Base-by-base conservation (phyloP, 768 basidiomycete species). In the Mycena rebaudengoi region DNA sequence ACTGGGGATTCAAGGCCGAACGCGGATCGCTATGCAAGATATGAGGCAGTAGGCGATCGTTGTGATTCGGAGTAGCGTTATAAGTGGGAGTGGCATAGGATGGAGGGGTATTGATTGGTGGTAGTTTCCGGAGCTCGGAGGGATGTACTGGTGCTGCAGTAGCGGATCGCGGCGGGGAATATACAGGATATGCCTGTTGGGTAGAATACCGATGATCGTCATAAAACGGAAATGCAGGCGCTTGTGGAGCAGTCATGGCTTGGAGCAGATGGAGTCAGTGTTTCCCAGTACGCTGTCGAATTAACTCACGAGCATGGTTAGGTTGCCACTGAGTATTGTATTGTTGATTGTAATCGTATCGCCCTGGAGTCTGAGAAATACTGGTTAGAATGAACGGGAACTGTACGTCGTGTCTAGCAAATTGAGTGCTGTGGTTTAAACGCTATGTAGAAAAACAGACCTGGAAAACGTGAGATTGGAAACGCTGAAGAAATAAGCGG, bases 401-500 rank as follows among this genome's bases (percentile, higher is more conserved):
- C 89, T 90, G 78, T 79, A 82, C 75, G 80, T 73, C 68, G 77
- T 70, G 82, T 76, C 80, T 78, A 79, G 75, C 76, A 80, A 78
- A 80, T 87, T 88, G 85, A 88, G 86, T 80, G 79, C 81, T 81
- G 83, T 74, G 76, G 74, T 73, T 69, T 71, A 73, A 77, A 84
- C 77, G 84, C 80, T 78, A 83, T 73, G 82, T 79, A 74, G 83
- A 80, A 79, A 79, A 84, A 91, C 91, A 86, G 88, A 92, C 91
- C 91, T 92, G 91, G 86, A 90, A 89, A 90, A 88, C 84, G 90
- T 90, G 88, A 91, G 88, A 87, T 88, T 90, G 90, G 90, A 89
- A 91, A 90, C 73, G 87, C 86, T 80, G 88, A 84, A 87, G 87
- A 85, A 86, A 92, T 83, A 88, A 90, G 88, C 89, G 91, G 91